These are phyloP conservation scores for Aurantiochytrium sp. DNA, from an alignment of 108 stramenopile species.

Conservation along the genomic window DNA sequence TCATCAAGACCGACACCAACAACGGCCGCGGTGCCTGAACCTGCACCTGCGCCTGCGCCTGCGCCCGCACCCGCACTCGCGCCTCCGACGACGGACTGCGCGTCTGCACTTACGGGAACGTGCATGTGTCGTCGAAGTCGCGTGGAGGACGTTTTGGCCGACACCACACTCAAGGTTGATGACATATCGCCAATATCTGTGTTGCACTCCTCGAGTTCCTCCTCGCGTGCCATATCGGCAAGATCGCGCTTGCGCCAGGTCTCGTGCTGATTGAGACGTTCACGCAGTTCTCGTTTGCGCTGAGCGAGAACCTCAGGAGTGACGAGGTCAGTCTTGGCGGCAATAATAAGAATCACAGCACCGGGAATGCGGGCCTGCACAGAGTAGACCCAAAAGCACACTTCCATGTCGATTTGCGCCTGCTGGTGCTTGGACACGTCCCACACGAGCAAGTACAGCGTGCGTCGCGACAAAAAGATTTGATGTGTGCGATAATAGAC, in stretches of 20 bases:
- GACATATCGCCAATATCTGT: not conserved
- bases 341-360: not conserved
- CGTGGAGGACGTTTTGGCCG: not conserved
- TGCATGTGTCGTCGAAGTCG: not conserved
- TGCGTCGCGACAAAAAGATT: not conserved
- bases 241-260: not conserved
- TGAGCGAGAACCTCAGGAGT: not conserved
- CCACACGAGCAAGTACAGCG: not conserved
- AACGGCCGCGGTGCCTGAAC: not conserved
- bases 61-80: too few relatives aligned
- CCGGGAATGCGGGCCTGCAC: not conserved
- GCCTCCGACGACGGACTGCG: not conserved
- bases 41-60: too few relatives aligned
- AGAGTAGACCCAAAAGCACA: constrained; percentile 16
- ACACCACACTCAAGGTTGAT: not conserved
- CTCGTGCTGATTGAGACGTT: not conserved
- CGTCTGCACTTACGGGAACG: not conserved
- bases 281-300: not conserved
- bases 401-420: not conserved
- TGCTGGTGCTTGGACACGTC: not conserved
- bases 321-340: not conserved
- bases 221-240: not conserved
- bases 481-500: not conserved
- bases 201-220: not conserved
- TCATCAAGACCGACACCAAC: not conserved